A percentile compares a stretch with the other conserved stretches of the same genome.
phyloP scores from a whole-genome alignment of 495 filamentous ascomycete genomes.

The Penicillium angulare region DNA sequence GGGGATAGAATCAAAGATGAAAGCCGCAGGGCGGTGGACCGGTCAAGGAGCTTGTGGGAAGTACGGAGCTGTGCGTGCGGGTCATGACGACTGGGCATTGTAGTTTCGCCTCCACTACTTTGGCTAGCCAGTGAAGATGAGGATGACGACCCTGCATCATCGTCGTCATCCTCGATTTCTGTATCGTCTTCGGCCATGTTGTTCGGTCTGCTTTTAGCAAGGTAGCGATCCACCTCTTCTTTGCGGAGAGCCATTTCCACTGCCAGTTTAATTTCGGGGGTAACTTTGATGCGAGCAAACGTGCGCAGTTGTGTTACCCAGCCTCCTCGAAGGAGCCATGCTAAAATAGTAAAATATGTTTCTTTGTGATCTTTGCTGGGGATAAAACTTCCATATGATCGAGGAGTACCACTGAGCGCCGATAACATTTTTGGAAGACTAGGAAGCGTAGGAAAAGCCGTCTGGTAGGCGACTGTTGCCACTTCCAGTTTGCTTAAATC shows the following conservation, averaged over 20 bases:
- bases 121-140: slow-evolving; percentile 44
- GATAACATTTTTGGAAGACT: slow-evolving; percentile 81
- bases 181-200: slow-evolving; percentile 18
- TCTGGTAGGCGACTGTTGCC: slow-evolving; percentile 70
- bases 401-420: slow-evolving; percentile 69
- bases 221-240: slow-evolving; percentile 44
- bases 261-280: slow-evolving; percentile 47
- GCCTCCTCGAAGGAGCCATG: slow-evolving; percentile 86
- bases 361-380: slow-evolving; percentile 86
- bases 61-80: slow-evolving; percentile 28
- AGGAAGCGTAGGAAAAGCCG: slow-evolving; percentile 76
- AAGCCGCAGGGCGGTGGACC: slow-evolving; percentile 35
- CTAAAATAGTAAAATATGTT: slow-evolving; percentile 83
- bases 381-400: slow-evolving; percentile 75
- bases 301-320: slow-evolving; percentile 91
- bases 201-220: slow-evolving; percentile 28
- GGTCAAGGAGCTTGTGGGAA: slow-evolving; percentile 40
- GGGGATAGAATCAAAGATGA: slow-evolving; percentile 52
- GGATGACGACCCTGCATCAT: slow-evolving; percentile 40
- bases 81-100: slow-evolving; percentile 31
- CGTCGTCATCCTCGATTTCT: slow-evolving; percentile 24
- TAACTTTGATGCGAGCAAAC: slow-evolving; percentile 74
- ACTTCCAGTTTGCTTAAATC: slow-evolving; percentile 69
- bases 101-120: slow-evolving; percentile 40
- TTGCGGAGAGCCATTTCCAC: slow-evolving; percentile 45